A percentile compares a stretch with the other conserved stretches of the same genome.
Conservation (phyloP, 208 protist genomes). For the Leishmania aethiopica region DNA sequence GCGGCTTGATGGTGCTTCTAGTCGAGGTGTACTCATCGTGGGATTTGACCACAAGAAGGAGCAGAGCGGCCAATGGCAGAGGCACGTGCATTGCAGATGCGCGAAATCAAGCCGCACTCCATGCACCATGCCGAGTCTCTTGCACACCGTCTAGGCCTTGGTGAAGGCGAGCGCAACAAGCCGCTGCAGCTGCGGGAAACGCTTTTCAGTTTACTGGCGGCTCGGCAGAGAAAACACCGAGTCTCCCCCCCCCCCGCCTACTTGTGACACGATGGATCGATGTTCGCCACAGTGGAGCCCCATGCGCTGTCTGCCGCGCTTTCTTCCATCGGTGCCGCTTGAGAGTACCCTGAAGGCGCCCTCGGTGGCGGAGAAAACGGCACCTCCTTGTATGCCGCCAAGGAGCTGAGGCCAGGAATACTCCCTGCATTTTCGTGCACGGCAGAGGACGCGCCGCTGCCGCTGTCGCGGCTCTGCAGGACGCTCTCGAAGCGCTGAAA, state of each 20-base stretch:
- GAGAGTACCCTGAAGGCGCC: background rate
- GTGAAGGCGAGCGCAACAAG: no score
- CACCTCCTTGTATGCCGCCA: background rate
- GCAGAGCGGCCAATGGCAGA: background rate
- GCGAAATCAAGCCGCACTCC: no score
- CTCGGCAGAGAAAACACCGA: background rate
- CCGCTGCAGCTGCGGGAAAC: background rate
- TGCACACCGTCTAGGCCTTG: background rate
- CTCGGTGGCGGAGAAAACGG: background rate
- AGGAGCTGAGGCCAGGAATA: background rate
- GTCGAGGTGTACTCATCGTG: background rate
- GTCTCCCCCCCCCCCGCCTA: background rate
- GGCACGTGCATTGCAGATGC: background rate
- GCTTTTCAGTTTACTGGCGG: background rate
- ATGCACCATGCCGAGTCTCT: no score
- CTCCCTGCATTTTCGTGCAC: background rate
- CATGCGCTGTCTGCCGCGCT: background rate
- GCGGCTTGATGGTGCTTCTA: background rate
- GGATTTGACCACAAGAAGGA: background rate
- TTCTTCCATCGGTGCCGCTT: background rate
- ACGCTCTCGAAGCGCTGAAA: conserved; percentile 21
- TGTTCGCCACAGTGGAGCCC: conserved; percentile 10
- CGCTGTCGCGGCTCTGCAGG: background rate
- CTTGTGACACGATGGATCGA: background rate
- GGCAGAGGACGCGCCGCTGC: background rate